phyloP scores from a whole-genome alignment of 2,329 filamentous ascomycete species.

The Alternaria alternata region DNA sequence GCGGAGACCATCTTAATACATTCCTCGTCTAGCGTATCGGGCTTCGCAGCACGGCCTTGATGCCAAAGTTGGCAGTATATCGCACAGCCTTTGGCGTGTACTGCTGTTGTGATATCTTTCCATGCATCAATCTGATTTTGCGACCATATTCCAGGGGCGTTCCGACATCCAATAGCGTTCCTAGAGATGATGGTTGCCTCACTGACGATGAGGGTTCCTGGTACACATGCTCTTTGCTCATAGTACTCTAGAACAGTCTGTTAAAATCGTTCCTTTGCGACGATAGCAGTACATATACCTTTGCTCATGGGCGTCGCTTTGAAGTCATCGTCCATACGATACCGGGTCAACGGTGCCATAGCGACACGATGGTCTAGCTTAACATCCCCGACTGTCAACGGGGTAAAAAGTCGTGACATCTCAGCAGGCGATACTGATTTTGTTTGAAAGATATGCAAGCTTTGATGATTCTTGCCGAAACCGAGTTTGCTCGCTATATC shows the following conservation, averaged over 20 bases:
- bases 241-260: constrained; percentile 56
- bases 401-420: constrained; percentile 43
- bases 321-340: constrained; percentile 54
- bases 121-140: constrained; percentile 58
- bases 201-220: constrained; percentile 65
- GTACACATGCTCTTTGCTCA: constrained; percentile 58
- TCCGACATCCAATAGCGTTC: constrained; percentile 55
- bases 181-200: constrained; percentile 63
- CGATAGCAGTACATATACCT: background rate
- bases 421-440: background rate
- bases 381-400: constrained; percentile 40
- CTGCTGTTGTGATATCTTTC: constrained; percentile 65
- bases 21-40: constrained; percentile 39
- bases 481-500: background rate
- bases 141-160: constrained; percentile 65
- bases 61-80: constrained; percentile 69
- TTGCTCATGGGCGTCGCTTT: constrained; percentile 43
- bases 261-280: background rate
- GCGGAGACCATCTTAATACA: constrained; percentile 37
- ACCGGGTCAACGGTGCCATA: constrained; percentile 50
- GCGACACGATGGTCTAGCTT: constrained; percentile 42
- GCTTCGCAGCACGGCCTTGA: constrained; percentile 62
- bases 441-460: background rate
- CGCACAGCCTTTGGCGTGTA: constrained; percentile 66
- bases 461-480: background rate